A percentile compares a stretch with the other conserved stretches of the same genome.
Conservation (phyloP, 2,329 filamentous ascomycete genomes). For the Cordyceps javanica region DNA sequence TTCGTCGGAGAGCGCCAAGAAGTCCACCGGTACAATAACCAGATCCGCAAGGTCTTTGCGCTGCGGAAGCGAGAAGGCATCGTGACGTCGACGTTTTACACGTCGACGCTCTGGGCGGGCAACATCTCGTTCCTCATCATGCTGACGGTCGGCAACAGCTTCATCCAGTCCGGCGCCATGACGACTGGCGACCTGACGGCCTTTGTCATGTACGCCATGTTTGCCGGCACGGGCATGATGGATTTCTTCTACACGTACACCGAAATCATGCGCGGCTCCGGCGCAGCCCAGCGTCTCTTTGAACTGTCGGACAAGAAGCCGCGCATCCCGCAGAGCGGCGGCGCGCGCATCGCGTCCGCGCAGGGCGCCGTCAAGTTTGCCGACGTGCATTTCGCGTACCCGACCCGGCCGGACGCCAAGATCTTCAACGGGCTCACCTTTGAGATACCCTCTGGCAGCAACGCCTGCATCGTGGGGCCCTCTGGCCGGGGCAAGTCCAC, state of each 20-base stretch:
- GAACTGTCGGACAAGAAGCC: constrained; percentile 89
- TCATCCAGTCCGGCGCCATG: constrained; percentile 81
- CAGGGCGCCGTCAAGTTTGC: constrained; percentile 84
- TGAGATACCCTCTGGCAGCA: constrained; percentile 84
- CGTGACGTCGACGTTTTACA: constrained; percentile 86
- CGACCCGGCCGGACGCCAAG: constrained; percentile 81
- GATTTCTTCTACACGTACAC: constrained; percentile 95
- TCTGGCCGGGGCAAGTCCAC: constrained; percentile 96
- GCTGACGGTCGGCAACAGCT: constrained; percentile 81
- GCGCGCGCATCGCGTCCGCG: constrained; percentile 70
- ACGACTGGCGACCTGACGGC: constrained; percentile 88
- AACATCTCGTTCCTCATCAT: constrained; percentile 94
- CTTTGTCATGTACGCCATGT: constrained; percentile 98
- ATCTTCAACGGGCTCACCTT: constrained; percentile 91
- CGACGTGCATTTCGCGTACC: constrained; percentile 83
- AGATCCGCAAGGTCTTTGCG: constrained; percentile 86
- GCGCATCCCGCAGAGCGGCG: constrained; percentile 77
- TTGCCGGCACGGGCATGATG: constrained; percentile 77
- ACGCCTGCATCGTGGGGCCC: constrained; percentile 93
- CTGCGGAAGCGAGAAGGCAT: constrained; percentile 82
- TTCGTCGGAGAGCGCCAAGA: constrained; percentile 93
- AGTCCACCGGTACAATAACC: constrained; percentile 81
- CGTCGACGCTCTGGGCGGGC: constrained; percentile 78
- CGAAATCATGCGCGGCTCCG: constrained; percentile 97
- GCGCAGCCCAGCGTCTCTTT: constrained; percentile 88